phyloP scores from a whole-genome alignment of 169 alveolate species.

The Plasmodium yoelii region DNA sequence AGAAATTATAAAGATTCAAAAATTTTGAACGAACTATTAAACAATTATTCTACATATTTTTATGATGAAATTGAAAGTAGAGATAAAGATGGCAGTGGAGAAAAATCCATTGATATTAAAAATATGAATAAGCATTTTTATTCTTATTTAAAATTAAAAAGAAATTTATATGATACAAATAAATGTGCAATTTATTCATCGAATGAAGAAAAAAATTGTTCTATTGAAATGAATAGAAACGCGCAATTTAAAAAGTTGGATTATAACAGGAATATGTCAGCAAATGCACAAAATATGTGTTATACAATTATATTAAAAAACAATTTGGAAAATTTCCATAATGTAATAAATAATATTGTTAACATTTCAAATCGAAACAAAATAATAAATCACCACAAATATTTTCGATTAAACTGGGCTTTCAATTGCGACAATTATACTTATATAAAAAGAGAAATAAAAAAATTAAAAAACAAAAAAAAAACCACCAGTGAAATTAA shows the following conservation, averaged over 20 bases:
- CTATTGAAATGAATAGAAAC: not conserved
- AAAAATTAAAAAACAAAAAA: not conserved
- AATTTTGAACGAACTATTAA: slow-evolving; percentile 45
- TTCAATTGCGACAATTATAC: not conserved
- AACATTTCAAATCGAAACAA: slow-evolving; percentile 30
- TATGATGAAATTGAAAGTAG: slow-evolving; percentile 1
- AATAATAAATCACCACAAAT: slow-evolving; percentile 55
- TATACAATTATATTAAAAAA: slow-evolving; percentile 72
- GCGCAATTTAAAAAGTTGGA: not conserved
- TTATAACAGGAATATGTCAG: not conserved
- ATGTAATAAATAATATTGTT: slow-evolving; percentile 63
- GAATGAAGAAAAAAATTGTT: not conserved
- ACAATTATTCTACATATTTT: slow-evolving; percentile 44
- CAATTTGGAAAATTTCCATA: slow-evolving; percentile 65
- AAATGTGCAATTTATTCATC: no score
- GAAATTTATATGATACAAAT: not conserved
- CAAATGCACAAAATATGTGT: slow-evolving; percentile 12
- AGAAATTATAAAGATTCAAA: slow-evolving; percentile 54
- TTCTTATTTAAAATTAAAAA: slow-evolving; percentile 30
- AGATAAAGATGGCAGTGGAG: not conserved
- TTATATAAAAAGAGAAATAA: not conserved
- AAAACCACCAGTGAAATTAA: not conserved
- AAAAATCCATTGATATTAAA: no score
- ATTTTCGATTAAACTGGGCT: slow-evolving; percentile 31
- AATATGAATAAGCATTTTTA: slow-evolving; percentile 7